These are phyloP conservation scores for Talaromyces sp. DNA, from an alignment of 2,329 filamentous ascomycete species.

Conservation along the genomic window DNA sequence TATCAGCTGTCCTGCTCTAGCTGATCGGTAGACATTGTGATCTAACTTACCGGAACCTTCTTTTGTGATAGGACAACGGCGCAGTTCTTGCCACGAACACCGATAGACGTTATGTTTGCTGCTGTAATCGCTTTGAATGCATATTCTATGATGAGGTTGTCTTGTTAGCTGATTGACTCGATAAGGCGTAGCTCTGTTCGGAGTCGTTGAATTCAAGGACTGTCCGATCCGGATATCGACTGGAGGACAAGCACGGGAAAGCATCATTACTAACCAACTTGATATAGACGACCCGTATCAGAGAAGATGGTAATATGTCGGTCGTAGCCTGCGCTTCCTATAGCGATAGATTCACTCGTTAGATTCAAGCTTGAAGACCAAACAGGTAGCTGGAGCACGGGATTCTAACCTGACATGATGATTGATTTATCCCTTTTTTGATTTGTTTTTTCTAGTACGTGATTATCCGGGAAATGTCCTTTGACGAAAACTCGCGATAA, in stretches of 20 bases:
- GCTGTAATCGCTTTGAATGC: conserved; percentile 99
- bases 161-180: conserved; percentile 10
- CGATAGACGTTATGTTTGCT: conserved; percentile 97
- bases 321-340: conserved; percentile 87
- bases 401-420: conserved; percentile 44
- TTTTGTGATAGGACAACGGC: conserved; percentile 98
- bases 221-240: background rate
- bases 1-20: background rate
- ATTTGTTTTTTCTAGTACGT: background rate
- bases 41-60: conserved; percentile 84
- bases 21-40: conserved; percentile 5
- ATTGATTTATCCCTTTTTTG: background rate
- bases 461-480: background rate
- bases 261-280: conserved; percentile 77
- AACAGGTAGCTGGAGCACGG: conserved; percentile 23
- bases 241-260: background rate
- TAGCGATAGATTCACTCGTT: conserved; percentile 6
- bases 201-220: background rate
- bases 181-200: background rate
- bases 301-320: conserved; percentile 99
- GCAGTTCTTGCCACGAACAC: conserved; percentile 92
- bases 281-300: conserved; percentile 94
- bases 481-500: background rate
- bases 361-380: conserved; percentile 24
- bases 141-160: conserved; percentile 69